These are phyloP conservation scores for Saccharomycopsis malanga DNA, from an alignment of 805 yeast genomes.

Conservation along the genomic window DNA sequence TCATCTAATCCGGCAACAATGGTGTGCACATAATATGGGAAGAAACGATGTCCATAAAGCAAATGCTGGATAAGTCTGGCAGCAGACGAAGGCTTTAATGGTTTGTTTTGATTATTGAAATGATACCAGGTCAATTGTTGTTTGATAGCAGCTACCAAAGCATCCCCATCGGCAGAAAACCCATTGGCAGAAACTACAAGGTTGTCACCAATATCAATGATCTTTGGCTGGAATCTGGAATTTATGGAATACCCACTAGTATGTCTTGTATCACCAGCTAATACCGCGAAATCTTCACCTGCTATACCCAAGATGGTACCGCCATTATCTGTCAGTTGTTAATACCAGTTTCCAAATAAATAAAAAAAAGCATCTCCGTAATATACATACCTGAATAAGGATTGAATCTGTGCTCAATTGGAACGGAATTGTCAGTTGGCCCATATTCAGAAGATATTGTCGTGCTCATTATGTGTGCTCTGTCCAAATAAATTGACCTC, in stretches of 20 bases:
- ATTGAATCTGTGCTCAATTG: slow-evolving; percentile 87
- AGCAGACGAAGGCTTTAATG: slow-evolving; percentile 59
- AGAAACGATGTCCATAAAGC: slow-evolving; percentile 86
- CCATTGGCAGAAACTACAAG: slow-evolving; percentile 90
- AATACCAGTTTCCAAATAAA: background rate
- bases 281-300: slow-evolving; percentile 92
- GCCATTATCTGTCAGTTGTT: slow-evolving; percentile 58
- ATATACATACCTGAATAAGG: slow-evolving; percentile 67
- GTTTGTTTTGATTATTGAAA: slow-evolving; percentile 70
- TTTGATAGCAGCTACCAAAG: slow-evolving; percentile 69
- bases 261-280: slow-evolving; percentile 98
- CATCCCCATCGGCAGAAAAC: slow-evolving; percentile 90
- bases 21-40: slow-evolving; percentile 95
- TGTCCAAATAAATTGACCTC: background rate
- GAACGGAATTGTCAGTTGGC: slow-evolving; percentile 43
- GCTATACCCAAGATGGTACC: slow-evolving; percentile 97
- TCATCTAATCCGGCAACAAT: slow-evolving; percentile 87
- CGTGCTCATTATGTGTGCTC: slow-evolving; percentile 7
- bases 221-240: slow-evolving; percentile 86
- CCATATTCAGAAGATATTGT: slow-evolving; percentile 65
- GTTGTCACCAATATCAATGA: slow-evolving; percentile 82
- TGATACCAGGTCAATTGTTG: slow-evolving; percentile 80
- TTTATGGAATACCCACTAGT: slow-evolving; percentile 91
- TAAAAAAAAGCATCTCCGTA: background rate
- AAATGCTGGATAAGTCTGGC: slow-evolving; percentile 89